A percentile compares a stretch with the other conserved stretches of the same genome.
These are phyloP conservation scores for Cicer bijugum DNA, from an alignment of 306 rosid species.

Conservation along the genomic window DNA sequence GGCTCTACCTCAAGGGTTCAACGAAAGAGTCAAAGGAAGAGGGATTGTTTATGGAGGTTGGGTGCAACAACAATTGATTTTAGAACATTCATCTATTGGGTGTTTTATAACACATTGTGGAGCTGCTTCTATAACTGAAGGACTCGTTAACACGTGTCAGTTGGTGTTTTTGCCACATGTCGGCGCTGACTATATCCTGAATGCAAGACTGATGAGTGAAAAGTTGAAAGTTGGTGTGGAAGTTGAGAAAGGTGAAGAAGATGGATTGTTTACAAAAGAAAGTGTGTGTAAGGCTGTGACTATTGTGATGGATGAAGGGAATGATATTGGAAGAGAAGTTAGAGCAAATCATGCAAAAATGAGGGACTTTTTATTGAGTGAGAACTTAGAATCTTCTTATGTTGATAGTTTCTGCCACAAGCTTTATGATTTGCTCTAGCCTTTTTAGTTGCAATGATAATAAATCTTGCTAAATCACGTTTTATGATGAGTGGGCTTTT, in stretches of 20 bases:
- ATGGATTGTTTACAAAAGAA: conserved; percentile 53
- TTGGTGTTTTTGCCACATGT: too few species aligned
- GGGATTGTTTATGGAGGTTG: conserved; percentile 55
- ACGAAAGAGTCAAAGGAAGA: conserved; percentile 44
- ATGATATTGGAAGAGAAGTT: conserved; percentile 25
- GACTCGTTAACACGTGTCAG: too few species aligned
- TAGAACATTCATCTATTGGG: conserved; percentile 63
- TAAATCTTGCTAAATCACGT: too few species aligned
- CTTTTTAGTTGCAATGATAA: too few species aligned
- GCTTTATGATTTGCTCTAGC: conserved; percentile 23
- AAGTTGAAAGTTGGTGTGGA: too few species aligned
- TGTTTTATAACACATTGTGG: conserved; percentile 51
- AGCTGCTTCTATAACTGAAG: too few species aligned
- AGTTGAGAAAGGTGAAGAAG: conserved; percentile 53
- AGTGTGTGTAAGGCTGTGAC: conserved; percentile 50
- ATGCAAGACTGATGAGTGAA: too few species aligned
- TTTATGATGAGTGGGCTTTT: too few species aligned
- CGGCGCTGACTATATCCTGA: too few species aligned
- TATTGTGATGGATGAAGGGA: conserved; percentile 52
- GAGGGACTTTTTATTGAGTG: conserved; percentile 34
- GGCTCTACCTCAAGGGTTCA: conserved; percentile 49
- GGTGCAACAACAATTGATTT: conserved; percentile 64
- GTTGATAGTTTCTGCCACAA: conserved; percentile 25
- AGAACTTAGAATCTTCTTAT: conserved; percentile 2
- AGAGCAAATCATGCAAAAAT: conserved; percentile 45